These are phyloP conservation scores for Boletus barrowsii DNA, from an alignment of 768 basidiomycete species.

Conservation along the genomic window DNA sequence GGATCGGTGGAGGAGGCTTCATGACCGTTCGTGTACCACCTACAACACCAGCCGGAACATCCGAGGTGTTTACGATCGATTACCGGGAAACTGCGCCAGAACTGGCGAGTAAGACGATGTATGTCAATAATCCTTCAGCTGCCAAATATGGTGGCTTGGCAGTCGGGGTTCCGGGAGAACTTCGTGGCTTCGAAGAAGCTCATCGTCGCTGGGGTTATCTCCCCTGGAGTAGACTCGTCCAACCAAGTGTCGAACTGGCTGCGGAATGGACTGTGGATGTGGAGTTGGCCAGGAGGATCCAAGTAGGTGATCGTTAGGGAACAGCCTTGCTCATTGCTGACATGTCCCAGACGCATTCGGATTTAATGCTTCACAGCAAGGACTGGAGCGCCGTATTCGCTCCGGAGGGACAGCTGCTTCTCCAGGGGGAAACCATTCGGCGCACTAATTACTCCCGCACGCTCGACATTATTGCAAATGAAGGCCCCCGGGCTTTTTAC, in stretches of 20 bases:
- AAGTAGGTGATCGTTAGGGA: constrained; percentile 40
- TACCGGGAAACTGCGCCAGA: constrained; percentile 87
- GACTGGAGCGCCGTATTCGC: constrained; percentile 87
- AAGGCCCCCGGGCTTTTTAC: constrained; percentile 85
- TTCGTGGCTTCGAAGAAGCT: constrained; percentile 82
- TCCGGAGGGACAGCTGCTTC: constrained; percentile 64
- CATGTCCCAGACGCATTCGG: constrained; percentile 37
- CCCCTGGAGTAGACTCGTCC: constrained; percentile 74
- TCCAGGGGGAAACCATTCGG: constrained; percentile 70
- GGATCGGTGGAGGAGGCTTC: constrained; percentile 86
- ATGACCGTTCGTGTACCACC: constrained; percentile 81
- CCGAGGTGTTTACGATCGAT: constrained; percentile 73
- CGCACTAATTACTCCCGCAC: constrained; percentile 78
- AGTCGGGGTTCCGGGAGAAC: constrained; percentile 89
- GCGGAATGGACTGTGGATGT: constrained; percentile 73
- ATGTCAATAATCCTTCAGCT: constrained; percentile 45
- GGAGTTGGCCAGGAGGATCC: constrained; percentile 73
- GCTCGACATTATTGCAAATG: constrained; percentile 64
- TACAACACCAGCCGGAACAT: constrained; percentile 35
- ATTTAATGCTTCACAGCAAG: constrained; percentile 61
- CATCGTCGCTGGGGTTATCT: constrained; percentile 80
- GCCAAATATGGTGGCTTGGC: constrained; percentile 76
- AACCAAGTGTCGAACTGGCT: constrained; percentile 74
- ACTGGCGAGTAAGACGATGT: constrained; percentile 76
- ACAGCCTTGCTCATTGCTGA: neutral